phyloP scores from a whole-genome alignment of 495 filamentous ascomycete genomes.

The Parathielavia appendiculata region DNA sequence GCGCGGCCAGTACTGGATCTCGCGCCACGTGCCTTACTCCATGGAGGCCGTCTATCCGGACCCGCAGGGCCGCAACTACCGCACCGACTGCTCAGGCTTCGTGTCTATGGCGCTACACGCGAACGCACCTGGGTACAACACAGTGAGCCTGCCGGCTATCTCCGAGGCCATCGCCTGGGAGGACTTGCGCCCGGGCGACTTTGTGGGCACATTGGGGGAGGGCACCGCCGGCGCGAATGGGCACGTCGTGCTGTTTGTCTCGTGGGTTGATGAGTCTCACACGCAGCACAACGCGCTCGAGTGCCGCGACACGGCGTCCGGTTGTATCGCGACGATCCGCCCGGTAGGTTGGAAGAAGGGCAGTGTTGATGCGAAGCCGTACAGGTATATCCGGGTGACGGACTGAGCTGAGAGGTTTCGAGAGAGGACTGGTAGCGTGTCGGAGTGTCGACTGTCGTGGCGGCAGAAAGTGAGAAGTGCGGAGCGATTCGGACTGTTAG shows the following conservation, averaged over 20 bases:
- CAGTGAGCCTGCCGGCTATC: slow-evolving; percentile 7
- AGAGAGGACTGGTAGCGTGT: too few species aligned
- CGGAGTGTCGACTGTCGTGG: too few species aligned
- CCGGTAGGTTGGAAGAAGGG: slow-evolving; percentile 1
- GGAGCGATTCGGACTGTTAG: too few species aligned
- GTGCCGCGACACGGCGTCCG: slow-evolving; percentile 9
- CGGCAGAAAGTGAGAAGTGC: too few species aligned
- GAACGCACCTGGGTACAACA: slow-evolving; percentile 13
- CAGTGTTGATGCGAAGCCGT: slow-evolving; percentile 9
- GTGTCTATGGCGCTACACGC: slow-evolving; percentile 18
- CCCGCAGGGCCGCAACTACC: slow-evolving; percentile 13
- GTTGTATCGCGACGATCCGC: slow-evolving; percentile 10
- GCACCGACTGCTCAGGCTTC: slow-evolving; percentile 18
- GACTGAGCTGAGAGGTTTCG: too few species aligned
- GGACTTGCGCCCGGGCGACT: slow-evolving; percentile 11
- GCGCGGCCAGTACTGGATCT: slow-evolving; percentile 14
- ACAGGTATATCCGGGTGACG: slow-evolving; percentile 9
- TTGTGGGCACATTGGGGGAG: slow-evolving; percentile 14
- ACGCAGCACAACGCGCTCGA: slow-evolving; percentile 10
- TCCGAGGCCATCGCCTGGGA: slow-evolving; percentile 4
- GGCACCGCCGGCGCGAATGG: slow-evolving; percentile 13
- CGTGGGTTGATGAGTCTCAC: slow-evolving; percentile 2
- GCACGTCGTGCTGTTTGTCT: slow-evolving; percentile 11
- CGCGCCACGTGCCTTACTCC: slow-evolving; percentile 9
- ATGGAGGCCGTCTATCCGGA: slow-evolving; percentile 9